phyloP scores from a whole-genome alignment of 1,139 yeast species.

The Torulaspora globosa region DNA sequence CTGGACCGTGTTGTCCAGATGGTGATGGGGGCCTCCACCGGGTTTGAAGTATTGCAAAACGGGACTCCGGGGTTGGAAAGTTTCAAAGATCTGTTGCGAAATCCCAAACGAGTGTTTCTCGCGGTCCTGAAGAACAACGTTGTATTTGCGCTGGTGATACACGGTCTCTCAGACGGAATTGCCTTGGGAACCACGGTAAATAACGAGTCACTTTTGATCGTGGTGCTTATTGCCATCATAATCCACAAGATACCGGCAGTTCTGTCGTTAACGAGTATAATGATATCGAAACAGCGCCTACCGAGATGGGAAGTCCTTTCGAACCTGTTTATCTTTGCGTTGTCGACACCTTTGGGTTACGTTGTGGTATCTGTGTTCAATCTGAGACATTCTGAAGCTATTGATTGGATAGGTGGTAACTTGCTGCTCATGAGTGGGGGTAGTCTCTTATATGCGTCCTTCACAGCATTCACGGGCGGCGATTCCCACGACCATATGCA shows the following conservation, averaged over 20 bases:
- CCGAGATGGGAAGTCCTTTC: slow-evolving; percentile 31
- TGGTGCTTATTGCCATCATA: slow-evolving; percentile 50
- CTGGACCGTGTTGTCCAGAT: slow-evolving; percentile 28
- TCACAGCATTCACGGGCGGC: slow-evolving; percentile 31
- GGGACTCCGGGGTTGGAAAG: slow-evolving; percentile 6
- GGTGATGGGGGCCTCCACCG: slow-evolving; percentile 10
- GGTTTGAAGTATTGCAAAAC: slow-evolving; percentile 2
- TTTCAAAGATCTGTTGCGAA: slow-evolving; percentile 20
- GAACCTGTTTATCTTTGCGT: slow-evolving; percentile 34
- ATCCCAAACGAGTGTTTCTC: slow-evolving; percentile 23
- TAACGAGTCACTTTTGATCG: slow-evolving; percentile 42
- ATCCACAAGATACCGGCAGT: slow-evolving; percentile 64
- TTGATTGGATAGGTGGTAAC: slow-evolving; percentile 34
- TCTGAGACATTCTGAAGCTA: slow-evolving; percentile 24
- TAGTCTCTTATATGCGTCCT: slow-evolving; percentile 35
- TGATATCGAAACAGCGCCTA: slow-evolving; percentile 34
- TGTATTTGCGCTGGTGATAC: slow-evolving; percentile 55
- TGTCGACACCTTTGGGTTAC: slow-evolving; percentile 36
- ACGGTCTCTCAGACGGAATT: slow-evolving; percentile 62
- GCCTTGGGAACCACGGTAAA: slow-evolving; percentile 54
- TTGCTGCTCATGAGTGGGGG: slow-evolving; percentile 37
- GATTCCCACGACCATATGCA: slow-evolving; percentile 15
- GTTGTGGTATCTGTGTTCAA: slow-evolving; percentile 27
- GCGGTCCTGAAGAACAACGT: slow-evolving; percentile 39
- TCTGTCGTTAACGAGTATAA: slow-evolving; percentile 48